A percentile compares a stretch with the other conserved stretches of the same genome.
Conservation (phyloP, 495 filamentous ascomycete species). For the Cladorrhinum samala region DNA sequence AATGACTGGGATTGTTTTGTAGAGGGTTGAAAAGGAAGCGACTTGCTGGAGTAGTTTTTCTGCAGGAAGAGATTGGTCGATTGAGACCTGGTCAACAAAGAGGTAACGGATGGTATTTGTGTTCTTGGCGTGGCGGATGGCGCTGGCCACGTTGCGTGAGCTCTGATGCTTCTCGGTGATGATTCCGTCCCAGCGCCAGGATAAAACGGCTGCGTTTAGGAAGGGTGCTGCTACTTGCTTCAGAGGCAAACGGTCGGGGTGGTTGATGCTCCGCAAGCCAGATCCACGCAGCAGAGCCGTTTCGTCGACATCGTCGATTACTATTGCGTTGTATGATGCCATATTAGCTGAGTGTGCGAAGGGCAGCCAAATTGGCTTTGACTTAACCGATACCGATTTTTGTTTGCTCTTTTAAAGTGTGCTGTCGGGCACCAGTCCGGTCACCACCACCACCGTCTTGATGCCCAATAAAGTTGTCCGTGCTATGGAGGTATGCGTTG, state of each 20-base stretch:
- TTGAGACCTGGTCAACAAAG: neutral
- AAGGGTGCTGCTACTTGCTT: neutral
- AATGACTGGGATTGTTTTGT: neutral
- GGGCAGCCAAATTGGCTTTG: too few relatives aligned
- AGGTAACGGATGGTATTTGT: neutral
- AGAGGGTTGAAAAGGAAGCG: neutral
- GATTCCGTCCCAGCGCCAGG: neutral
- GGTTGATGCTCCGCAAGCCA: neutral
- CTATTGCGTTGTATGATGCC: conserved; percentile 1
- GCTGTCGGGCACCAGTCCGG: too few relatives aligned
- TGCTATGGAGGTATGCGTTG: too few relatives aligned
- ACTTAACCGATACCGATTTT: too few relatives aligned
- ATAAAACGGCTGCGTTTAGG: neutral
- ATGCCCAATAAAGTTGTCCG: too few relatives aligned
- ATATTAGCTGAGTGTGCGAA: too few relatives aligned
- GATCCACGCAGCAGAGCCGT: neutral
- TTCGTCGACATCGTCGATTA: neutral
- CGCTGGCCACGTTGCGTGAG: neutral
- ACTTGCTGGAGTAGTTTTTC: neutral
- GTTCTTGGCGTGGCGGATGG: neutral
- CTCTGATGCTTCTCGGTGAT: neutral
- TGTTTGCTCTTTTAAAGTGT: too few relatives aligned
- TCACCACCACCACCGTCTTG: too few relatives aligned
- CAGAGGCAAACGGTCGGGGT: neutral
- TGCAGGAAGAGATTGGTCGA: neutral